phyloP scores from a whole-genome alignment of 176 grass and related monocot genomes.

The Cymbopogon citratus region DNA sequence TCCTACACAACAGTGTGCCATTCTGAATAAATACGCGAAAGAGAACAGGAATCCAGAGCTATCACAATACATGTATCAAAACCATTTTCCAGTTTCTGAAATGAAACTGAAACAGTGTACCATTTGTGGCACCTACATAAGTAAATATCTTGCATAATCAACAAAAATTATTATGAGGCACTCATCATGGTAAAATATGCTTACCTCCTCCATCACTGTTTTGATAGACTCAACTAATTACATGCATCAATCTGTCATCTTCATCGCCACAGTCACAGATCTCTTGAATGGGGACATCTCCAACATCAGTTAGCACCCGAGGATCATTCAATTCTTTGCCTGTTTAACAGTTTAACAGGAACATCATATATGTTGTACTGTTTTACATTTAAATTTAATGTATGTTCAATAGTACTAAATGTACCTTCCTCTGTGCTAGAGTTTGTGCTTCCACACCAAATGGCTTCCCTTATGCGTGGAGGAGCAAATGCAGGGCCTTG shows the following conservation, averaged over 20 bases:
- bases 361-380: background rate
- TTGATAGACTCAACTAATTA: slow-evolving; percentile 90
- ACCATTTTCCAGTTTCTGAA: background rate
- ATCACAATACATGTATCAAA: background rate
- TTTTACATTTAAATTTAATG: background rate
- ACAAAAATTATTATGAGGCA: background rate
- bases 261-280: slow-evolving; percentile 88
- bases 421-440: slow-evolving; percentile 92
- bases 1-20: slow-evolving; percentile 37
- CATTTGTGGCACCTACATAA: background rate
- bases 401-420: background rate
- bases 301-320: slow-evolving; percentile 91
- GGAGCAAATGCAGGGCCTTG: slow-evolving; percentile 98
- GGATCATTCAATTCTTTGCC: slow-evolving; percentile 96
- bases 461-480: slow-evolving; percentile 92
- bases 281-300: slow-evolving; percentile 95
- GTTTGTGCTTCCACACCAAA: slow-evolving; percentile 99
- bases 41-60: background rate
- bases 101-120: background rate
- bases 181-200: background rate
- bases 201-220: slow-evolving; percentile 89
- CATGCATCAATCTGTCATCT: slow-evolving; percentile 83
- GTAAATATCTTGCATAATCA: background rate
- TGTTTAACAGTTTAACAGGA: slow-evolving; percentile 29
- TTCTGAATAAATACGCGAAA: background rate